Percentiles rank a stretch among this genome's conserved stretches.
phyloP scores from a whole-genome alignment of 306 rosid species.

The Glycine latifolia region DNA sequence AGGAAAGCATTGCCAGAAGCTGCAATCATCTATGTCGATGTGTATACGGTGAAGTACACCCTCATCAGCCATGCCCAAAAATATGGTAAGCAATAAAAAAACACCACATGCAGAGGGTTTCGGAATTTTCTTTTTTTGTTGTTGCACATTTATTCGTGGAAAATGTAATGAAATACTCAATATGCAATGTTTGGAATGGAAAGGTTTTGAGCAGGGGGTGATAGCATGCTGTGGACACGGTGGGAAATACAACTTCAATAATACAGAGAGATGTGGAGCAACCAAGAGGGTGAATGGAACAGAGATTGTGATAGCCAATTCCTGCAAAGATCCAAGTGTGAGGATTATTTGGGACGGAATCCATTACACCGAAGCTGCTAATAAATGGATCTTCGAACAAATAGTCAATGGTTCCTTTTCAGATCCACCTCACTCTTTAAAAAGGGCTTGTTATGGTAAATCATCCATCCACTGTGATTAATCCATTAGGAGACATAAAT shows the following conservation, averaged over 20 bases:
- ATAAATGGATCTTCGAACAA: conserved; percentile 60
- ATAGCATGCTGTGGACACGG: conserved; percentile 80
- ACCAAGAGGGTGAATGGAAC: conserved; percentile 49
- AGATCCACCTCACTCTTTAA: conserved; percentile 64
- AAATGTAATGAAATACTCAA: not conserved
- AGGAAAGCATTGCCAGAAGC: conserved; percentile 54
- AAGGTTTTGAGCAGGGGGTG: conserved; percentile 65
- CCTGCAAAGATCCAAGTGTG: conserved; percentile 47
- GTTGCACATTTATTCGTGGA: not conserved
- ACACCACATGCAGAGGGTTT: not conserved
- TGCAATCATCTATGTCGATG: conserved; percentile 67
- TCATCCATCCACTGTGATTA: not conserved
- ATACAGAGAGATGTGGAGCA: conserved; percentile 49
- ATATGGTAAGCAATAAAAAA: conserved; percentile 46
- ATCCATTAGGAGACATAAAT: not conserved
- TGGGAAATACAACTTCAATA: conserved; percentile 67
- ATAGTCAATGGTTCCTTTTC: conserved; percentile 56
- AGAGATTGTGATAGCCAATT: conserved; percentile 18
- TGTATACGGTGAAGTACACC: conserved; percentile 48
- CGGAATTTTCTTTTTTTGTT: not conserved
- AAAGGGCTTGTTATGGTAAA: conserved; percentile 49
- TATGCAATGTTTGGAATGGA: conserved; percentile 13
- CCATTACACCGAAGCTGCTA: conserved; percentile 67
- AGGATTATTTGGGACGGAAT: conserved; percentile 73
- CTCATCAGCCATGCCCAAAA: conserved; percentile 63